Conservation (phyloP, 2,329 filamentous ascomycete genomes). For the Blumeria graminis region DNA sequence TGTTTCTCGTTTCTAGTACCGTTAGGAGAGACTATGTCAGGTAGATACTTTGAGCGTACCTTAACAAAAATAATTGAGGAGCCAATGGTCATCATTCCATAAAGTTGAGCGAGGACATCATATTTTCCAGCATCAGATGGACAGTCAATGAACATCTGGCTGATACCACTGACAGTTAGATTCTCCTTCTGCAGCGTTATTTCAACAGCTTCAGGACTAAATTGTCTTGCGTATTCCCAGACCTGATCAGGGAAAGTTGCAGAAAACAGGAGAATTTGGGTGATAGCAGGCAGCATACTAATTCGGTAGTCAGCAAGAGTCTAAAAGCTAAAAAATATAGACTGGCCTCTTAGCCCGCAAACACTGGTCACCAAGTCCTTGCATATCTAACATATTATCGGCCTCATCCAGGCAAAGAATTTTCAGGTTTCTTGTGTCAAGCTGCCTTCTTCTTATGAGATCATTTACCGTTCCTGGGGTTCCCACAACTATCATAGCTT, state of each 20-base stretch:
- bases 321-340: background rate
- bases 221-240: slow-evolving; percentile 57
- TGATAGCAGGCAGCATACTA: slow-evolving; percentile 45
- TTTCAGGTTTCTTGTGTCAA: slow-evolving; percentile 48
- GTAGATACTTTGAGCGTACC: slow-evolving; percentile 23
- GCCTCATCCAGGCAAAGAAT: slow-evolving; percentile 87
- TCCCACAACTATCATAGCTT: slow-evolving; percentile 65
- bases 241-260: slow-evolving; percentile 88
- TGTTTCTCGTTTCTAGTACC: slow-evolving; percentile 53
- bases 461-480: slow-evolving; percentile 88
- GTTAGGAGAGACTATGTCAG: background rate
- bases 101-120: slow-evolving; percentile 69
- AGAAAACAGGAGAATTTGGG: slow-evolving; percentile 89
- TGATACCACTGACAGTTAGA: slow-evolving; percentile 88
- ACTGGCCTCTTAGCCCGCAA: slow-evolving; percentile 63
- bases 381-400: slow-evolving; percentile 95
- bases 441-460: slow-evolving; percentile 49
- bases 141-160: slow-evolving; percentile 94
- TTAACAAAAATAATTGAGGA: slow-evolving; percentile 97
- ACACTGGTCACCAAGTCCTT: slow-evolving; percentile 88
- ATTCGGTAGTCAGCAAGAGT: slow-evolving; percentile 4
- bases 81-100: slow-evolving; percentile 86
- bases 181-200: slow-evolving; percentile 78
- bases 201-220: slow-evolving; percentile 65
- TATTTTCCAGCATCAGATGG: slow-evolving; percentile 65